These are phyloP conservation scores for Saccharomycopsis babjevae DNA, from an alignment of 805 yeast genomes.

Conservation along the genomic window DNA sequence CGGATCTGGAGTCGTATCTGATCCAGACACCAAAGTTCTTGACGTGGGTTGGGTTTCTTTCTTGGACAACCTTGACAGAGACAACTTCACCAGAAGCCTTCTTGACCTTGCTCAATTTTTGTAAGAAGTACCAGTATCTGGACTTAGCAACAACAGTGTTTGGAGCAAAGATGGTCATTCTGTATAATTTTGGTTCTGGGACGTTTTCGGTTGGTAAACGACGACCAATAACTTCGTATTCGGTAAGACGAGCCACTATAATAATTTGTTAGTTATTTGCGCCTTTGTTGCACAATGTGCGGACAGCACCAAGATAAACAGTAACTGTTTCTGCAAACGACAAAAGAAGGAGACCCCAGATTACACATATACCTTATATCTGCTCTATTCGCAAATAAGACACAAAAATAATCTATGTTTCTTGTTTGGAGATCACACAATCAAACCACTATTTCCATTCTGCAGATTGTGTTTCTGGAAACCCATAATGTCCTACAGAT, in stretches of 20 bases:
- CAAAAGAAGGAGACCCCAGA: too few species aligned
- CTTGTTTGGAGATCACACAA: too few species aligned
- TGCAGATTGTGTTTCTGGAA: too few species aligned
- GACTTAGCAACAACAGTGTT: conserved; percentile 99
- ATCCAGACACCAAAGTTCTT: conserved; percentile 99
- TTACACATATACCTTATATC: too few species aligned
- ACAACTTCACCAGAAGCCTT: conserved; percentile 99
- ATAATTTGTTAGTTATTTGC: conserved; percentile 5
- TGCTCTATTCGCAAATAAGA: too few species aligned
- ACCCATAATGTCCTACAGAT: too few species aligned
- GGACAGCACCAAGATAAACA: too few species aligned
- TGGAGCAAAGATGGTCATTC: conserved; percentile 99
- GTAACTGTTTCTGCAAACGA: too few species aligned
- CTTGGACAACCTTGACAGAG: conserved; percentile 81
- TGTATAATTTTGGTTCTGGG: conserved; percentile 99
- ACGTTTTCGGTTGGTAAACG: conserved; percentile 98
- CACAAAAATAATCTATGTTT: too few species aligned
- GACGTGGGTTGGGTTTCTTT: conserved; percentile 96
- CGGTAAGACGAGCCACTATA: conserved; percentile 90
- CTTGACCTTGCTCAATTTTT: conserved; percentile 98
- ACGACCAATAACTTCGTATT: conserved; percentile 99
- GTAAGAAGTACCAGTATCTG: conserved; percentile 99
- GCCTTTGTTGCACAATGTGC: too few species aligned
- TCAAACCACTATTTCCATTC: too few species aligned
- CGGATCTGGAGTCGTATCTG: conserved; percentile 99